Evolutionary conservation across 768 basidiomycete genomes (phyloP).

Genomic region (Russula vinacea): DNA sequence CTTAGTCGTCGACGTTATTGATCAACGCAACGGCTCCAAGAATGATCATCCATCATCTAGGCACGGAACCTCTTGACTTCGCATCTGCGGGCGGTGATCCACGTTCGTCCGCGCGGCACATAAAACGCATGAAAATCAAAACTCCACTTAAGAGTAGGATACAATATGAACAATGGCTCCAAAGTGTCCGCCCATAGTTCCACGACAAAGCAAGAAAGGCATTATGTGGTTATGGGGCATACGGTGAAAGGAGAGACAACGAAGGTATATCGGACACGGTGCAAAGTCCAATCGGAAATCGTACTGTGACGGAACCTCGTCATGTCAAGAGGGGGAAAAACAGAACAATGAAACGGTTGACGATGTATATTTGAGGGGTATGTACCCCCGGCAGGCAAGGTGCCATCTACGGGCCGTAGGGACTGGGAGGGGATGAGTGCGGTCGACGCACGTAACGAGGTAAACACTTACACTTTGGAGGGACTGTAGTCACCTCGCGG

Average conservation of each 20-base stretch:
- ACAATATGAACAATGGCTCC: neutral
- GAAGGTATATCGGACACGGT: neutral
- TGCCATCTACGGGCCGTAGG: neutral
- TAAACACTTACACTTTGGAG: constrained; percentile 1
- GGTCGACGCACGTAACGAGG: neutral
- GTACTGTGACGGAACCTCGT: neutral
- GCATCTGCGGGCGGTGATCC: neutral
- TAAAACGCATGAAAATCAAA: neutral
- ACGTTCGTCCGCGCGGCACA: neutral
- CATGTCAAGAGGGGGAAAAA: neutral
- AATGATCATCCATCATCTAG: too few relatives aligned
- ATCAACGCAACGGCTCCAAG: too few relatives aligned
- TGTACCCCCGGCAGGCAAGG: neutral
- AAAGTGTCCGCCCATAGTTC: neutral
- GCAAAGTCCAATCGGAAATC: neutral
- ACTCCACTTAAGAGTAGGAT: neutral
- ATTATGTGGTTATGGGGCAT: neutral
- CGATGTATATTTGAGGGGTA: neutral
- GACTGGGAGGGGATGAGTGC: neutral
- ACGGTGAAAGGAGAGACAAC: neutral
- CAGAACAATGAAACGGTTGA: neutral
- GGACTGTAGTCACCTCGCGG: neutral
- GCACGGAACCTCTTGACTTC: too few relatives aligned
- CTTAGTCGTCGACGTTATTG: too few relatives aligned
- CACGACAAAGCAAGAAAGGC: neutral